Evolutionary conservation across 352 stramenopile genomes (phyloP).

Genomic region (Phytophthora sp.): DNA sequence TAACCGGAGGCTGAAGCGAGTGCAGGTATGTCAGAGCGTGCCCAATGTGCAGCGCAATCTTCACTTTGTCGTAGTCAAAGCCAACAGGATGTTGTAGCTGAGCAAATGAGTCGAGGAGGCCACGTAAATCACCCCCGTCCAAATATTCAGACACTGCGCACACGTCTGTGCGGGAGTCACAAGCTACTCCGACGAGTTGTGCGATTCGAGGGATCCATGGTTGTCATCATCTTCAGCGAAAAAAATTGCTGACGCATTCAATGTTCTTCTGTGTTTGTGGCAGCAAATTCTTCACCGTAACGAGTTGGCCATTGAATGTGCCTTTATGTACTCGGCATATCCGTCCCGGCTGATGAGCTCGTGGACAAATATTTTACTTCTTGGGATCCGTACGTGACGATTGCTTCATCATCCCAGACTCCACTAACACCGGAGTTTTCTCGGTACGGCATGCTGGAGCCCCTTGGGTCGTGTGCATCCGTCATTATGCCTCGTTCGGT

Average conservation of each 20-base stretch:
- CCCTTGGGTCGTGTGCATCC: slow-evolving; percentile 5
- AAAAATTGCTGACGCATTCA: slow-evolving; percentile 14
- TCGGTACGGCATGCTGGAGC: slow-evolving; percentile 1
- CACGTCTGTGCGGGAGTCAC: slow-evolving; percentile 33
- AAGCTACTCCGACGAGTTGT: slow-evolving; percentile 44
- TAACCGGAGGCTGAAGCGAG: slow-evolving; percentile 12
- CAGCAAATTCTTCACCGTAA: slow-evolving; percentile 38
- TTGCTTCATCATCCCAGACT: slow-evolving; percentile 32
- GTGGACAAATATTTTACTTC: slow-evolving; percentile 34
- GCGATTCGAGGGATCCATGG: slow-evolving; percentile 31
- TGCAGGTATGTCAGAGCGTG: slow-evolving; percentile 39
- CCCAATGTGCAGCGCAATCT: slow-evolving; percentile 34
- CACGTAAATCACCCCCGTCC: slow-evolving; percentile 14
- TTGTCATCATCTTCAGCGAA: slow-evolving; percentile 26
- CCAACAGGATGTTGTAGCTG: slow-evolving; percentile 18
- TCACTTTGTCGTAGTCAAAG: slow-evolving; percentile 39
- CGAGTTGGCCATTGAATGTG: slow-evolving; percentile 25
- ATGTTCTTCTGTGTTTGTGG: slow-evolving; percentile 17
- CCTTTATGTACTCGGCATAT: slow-evolving; percentile 44
- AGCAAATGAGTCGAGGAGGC: slow-evolving; percentile 19
- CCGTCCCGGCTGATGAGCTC: slow-evolving; percentile 35
- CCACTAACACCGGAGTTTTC: neutral
- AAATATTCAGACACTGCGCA: slow-evolving; percentile 49
- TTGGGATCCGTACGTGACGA: slow-evolving; percentile 34
- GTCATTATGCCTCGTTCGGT: slow-evolving; percentile 11